phyloP scores from a whole-genome alignment of 2,329 filamentous ascomycete species.

The Xylaria sp. region DNA sequence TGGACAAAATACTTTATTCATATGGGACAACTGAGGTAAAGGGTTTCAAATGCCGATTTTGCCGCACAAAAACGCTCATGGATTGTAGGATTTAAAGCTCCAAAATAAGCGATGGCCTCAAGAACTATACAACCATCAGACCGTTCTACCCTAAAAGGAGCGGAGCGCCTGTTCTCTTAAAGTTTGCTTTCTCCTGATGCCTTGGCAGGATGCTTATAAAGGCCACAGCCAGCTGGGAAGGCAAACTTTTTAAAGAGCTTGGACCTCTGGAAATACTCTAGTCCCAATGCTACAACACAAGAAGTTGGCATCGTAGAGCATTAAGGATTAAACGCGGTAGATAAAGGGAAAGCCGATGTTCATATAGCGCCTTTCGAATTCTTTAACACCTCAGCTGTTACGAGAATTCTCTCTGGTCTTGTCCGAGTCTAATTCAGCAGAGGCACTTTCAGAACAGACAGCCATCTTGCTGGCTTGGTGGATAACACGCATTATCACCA shows the following conservation, averaged over 20 bases:
- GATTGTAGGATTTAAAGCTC: slow-evolving; percentile 30
- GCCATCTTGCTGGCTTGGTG: slow-evolving; percentile 26
- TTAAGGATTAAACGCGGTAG: slow-evolving; percentile 25
- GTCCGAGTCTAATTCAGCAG: slow-evolving; percentile 31
- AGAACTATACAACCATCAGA: slow-evolving; percentile 33
- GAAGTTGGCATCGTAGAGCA: slow-evolving; percentile 22
- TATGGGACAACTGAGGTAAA: slow-evolving; percentile 33
- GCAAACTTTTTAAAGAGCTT: slow-evolving; percentile 30
- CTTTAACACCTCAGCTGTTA: slow-evolving; percentile 31
- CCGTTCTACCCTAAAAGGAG: slow-evolving; percentile 20
- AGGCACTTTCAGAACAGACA: slow-evolving; percentile 28
- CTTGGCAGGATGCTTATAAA: slow-evolving; percentile 32
- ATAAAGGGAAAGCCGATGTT: slow-evolving; percentile 27
- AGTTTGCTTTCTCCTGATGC: slow-evolving; percentile 34
- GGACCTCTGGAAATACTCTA: slow-evolving; percentile 13
- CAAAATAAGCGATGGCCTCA: slow-evolving; percentile 35
- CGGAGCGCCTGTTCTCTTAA: slow-evolving; percentile 30
- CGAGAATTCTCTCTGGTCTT: slow-evolving; percentile 32
- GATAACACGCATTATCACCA: slow-evolving; percentile 31
- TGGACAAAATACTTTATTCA: slow-evolving; percentile 35
- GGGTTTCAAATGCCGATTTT: not conserved
- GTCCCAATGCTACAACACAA: slow-evolving; percentile 15
- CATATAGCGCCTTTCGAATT: slow-evolving; percentile 31
- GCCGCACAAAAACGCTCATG: slow-evolving; percentile 8
- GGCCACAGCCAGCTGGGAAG: slow-evolving; percentile 29